A percentile compares a stretch with the other conserved stretches of the same genome.
These are phyloP conservation scores for Microbotryum violaceum DNA, from an alignment of 1,284 basidiomycete genomes.

Conservation along the genomic window DNA sequence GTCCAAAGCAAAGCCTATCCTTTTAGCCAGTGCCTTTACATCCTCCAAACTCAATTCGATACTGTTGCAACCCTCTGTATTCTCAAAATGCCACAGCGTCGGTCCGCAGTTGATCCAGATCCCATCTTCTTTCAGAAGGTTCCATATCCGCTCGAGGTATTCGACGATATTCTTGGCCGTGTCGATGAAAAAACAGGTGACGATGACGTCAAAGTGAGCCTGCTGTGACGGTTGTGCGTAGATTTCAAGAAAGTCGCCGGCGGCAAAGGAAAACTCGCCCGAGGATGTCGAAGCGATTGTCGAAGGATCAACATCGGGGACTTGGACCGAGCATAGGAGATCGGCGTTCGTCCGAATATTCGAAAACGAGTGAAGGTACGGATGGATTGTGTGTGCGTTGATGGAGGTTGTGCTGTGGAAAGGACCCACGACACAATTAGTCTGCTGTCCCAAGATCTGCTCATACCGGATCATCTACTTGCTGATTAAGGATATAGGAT, in stretches of 20 bases:
- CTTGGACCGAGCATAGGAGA: slow-evolving; percentile 58
- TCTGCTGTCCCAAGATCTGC: too few species aligned
- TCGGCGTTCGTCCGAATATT: slow-evolving; percentile 56
- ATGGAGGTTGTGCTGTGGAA: slow-evolving; percentile 55
- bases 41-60: slow-evolving; percentile 86
- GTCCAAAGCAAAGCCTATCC: slow-evolving; percentile 73
- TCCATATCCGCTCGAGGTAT: slow-evolving; percentile 73
- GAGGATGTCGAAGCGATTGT: slow-evolving; percentile 49
- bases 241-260: slow-evolving; percentile 88
- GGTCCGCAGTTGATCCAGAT: slow-evolving; percentile 92
- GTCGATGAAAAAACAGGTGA: slow-evolving; percentile 98
- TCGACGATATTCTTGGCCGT: slow-evolving; percentile 90
- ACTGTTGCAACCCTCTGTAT: slow-evolving; percentile 63
- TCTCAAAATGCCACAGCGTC: slow-evolving; percentile 92
- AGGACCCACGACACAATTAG: too few species aligned
- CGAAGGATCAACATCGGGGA: slow-evolving; percentile 77
- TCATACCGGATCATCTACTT: not conserved
- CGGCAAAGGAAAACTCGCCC: slow-evolving; percentile 70
- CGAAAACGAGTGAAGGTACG: slow-evolving; percentile 82
- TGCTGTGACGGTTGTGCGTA: slow-evolving; percentile 49
- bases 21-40: slow-evolving; percentile 63
- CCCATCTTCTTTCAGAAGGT: slow-evolving; percentile 68
- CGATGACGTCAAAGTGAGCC: slow-evolving; percentile 70
- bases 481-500: slow-evolving; percentile 27
- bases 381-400: slow-evolving; percentile 66